These are phyloP conservation scores for Boletus rex-veris DNA, from an alignment of 768 basidiomycete genomes.

Conservation along the genomic window DNA sequence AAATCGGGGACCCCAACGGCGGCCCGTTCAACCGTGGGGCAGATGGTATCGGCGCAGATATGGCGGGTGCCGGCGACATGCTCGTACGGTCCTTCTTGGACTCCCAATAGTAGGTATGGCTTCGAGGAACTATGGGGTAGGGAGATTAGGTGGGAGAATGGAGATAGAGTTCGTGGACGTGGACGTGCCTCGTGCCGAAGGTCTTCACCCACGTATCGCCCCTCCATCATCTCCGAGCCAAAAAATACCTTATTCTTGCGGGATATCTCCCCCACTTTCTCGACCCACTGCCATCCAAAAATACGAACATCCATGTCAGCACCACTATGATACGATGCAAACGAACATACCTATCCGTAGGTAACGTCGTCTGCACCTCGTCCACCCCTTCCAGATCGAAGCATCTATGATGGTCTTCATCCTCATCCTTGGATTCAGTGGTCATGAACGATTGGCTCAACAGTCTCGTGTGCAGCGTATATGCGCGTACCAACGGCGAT, in stretches of 20 bases:
- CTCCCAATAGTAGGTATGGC: constrained; percentile 58
- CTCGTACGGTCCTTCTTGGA: constrained; percentile 10
- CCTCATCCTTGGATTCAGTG: constrained; percentile 51
- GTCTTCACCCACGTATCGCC: constrained; percentile 86
- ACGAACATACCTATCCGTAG: constrained; percentile 38
- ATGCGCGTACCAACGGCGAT: no score
- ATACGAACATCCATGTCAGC: background rate
- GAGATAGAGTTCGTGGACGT: background rate
- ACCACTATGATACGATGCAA: background rate
- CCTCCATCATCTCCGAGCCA: constrained; percentile 83
- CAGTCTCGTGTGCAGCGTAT: constrained; percentile 30
- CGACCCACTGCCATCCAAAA: constrained; percentile 62
- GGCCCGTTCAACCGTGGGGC: background rate
- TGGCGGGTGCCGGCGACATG: constrained; percentile 12
- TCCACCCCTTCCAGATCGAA: constrained; percentile 37
- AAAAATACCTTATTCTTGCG: constrained; percentile 81
- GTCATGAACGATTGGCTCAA: constrained; percentile 63
- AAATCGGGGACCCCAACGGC: background rate
- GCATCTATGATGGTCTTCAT: constrained; percentile 37
- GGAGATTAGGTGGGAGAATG: background rate
- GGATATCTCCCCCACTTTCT: constrained; percentile 96
- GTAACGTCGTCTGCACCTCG: no score
- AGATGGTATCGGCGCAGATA: background rate
- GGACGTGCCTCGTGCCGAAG: constrained; percentile 65
- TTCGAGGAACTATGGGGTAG: constrained; percentile 62